Evolutionary conservation across 306 rosid genomes (phyloP).

Genomic region (Citrullus colocynthis): DNA sequence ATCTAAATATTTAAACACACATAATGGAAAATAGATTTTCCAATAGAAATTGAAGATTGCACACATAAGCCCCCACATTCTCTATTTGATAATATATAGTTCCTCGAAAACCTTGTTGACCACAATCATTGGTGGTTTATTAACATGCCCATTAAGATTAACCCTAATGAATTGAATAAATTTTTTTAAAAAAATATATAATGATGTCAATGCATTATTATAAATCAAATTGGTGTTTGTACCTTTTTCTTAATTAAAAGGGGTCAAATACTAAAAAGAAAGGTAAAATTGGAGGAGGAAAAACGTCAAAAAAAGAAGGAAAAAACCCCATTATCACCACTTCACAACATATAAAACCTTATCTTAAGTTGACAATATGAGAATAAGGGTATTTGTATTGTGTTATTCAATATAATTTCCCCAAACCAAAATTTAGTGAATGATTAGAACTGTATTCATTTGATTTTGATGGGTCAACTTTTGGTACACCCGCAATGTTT

Average conservation of each 20-base stretch:
- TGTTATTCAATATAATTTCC: not conserved
- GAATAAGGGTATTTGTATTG: not conserved
- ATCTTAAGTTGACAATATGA: constrained; percentile 4
- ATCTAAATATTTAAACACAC: not conserved
- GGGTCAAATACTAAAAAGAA: not conserved
- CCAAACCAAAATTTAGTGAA: not conserved
- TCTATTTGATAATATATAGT: not conserved
- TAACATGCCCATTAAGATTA: not conserved
- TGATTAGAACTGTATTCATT: not conserved
- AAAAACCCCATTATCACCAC: not conserved
- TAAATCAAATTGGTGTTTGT: not conserved
- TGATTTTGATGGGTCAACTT: constrained; percentile 5
- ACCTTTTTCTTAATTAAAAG: not conserved
- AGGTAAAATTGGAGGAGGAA: not conserved
- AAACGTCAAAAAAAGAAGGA: not conserved
- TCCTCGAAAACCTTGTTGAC: not conserved
- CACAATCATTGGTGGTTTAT: not conserved
- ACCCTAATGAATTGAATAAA: not conserved
- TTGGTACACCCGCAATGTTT: constrained; percentile 1
- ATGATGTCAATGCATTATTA: not conserved
- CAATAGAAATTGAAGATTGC: not conserved
- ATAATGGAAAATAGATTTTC: constrained; percentile 3
- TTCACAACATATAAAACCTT: not conserved
- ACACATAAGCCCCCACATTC: not conserved
- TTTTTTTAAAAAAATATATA: not conserved